Percentiles rank a stretch among this genome's conserved stretches.
phyloP scores from a whole-genome alignment of 371 early-diverging fungal species.

The Rhizopus delemar region DNA sequence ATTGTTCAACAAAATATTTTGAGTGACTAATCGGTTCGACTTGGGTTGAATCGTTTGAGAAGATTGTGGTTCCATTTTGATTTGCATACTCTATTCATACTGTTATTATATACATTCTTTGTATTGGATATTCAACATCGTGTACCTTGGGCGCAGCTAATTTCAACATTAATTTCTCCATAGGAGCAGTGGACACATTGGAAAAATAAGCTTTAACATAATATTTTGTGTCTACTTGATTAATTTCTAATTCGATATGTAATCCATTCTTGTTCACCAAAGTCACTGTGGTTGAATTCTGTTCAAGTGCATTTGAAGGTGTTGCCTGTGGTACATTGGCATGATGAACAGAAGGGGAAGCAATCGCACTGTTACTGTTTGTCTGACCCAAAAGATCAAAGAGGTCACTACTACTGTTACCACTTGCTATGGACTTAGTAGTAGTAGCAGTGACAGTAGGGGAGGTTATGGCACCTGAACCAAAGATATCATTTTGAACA shows the following conservation, averaged over 20 bases:
- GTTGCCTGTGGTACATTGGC: not conserved
- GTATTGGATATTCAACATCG: not conserved
- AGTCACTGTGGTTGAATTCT: slow-evolving; percentile 19
- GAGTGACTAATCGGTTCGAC: slow-evolving; percentile 58
- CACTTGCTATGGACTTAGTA: no score
- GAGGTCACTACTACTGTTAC: slow-evolving; percentile 7
- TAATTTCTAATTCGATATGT: slow-evolving; percentile 32
- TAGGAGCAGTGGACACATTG: slow-evolving; percentile 52
- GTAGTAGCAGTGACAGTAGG: slow-evolving; percentile 9
- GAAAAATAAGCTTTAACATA: slow-evolving; percentile 50
- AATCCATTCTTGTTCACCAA: slow-evolving; percentile 49
- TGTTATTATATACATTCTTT: not conserved
- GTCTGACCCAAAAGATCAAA: slow-evolving; percentile 28
- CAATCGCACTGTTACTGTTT: slow-evolving; percentile 1
- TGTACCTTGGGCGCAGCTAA: slow-evolving; percentile 61
- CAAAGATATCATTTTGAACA: slow-evolving; percentile 8
- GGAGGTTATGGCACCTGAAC: not conserved
- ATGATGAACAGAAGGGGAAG: slow-evolving; percentile 16
- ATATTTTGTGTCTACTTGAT: slow-evolving; percentile 15
- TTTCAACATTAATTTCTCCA: slow-evolving; percentile 52
- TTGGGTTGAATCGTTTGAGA: slow-evolving; percentile 61
- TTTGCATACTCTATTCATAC: slow-evolving; percentile 56
- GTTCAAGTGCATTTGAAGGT: slow-evolving; percentile 4
- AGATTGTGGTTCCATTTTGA: slow-evolving; percentile 68
- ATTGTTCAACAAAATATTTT: slow-evolving; percentile 58